phyloP scores from a whole-genome alignment of 768 basidiomycete species.

The Mycena rebaudengoi region DNA sequence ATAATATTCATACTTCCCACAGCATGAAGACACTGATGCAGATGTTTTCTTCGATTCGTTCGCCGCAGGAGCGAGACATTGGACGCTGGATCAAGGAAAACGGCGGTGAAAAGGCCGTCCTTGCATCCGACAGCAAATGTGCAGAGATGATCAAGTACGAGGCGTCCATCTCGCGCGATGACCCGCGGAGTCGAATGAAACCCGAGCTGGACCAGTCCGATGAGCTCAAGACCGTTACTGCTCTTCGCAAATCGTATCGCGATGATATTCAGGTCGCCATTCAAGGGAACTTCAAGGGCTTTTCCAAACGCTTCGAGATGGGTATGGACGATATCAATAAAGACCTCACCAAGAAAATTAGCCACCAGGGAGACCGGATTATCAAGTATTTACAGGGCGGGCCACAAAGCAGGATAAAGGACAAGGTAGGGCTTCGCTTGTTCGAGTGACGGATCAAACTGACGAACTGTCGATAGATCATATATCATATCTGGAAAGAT shows the following conservation, averaged over 20 bases:
- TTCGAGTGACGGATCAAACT: background rate
- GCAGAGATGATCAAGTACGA: conserved; percentile 9
- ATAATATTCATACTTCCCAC: no score
- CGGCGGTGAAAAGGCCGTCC: conserved; percentile 30
- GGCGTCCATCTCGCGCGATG: background rate
- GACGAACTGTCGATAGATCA: conserved; percentile 26
- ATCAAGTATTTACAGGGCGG: conserved; percentile 30
- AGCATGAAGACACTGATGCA: no score
- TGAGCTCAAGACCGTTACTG: conserved; percentile 19
- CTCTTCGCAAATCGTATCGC: conserved; percentile 23
- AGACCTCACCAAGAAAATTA: conserved; percentile 29
- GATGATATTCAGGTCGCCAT: conserved; percentile 21
- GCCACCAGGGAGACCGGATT: conserved; percentile 26
- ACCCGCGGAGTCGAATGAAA: background rate
- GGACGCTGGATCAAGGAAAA: conserved; percentile 24
- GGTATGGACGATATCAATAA: conserved; percentile 32
- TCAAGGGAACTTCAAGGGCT: background rate
- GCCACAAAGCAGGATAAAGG: conserved; percentile 34
- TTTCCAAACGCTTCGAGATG: conserved; percentile 20
- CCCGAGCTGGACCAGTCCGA: background rate
- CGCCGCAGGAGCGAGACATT: conserved; percentile 15
- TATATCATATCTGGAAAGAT: conserved; percentile 28
- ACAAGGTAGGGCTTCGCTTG: conserved; percentile 23
- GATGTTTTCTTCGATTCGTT: conserved; percentile 11
- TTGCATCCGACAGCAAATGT: background rate